Base-by-base conservation (phyloP, 2,329 filamentous ascomycete genomes). In the Zymoseptoria crescenta region DNA sequence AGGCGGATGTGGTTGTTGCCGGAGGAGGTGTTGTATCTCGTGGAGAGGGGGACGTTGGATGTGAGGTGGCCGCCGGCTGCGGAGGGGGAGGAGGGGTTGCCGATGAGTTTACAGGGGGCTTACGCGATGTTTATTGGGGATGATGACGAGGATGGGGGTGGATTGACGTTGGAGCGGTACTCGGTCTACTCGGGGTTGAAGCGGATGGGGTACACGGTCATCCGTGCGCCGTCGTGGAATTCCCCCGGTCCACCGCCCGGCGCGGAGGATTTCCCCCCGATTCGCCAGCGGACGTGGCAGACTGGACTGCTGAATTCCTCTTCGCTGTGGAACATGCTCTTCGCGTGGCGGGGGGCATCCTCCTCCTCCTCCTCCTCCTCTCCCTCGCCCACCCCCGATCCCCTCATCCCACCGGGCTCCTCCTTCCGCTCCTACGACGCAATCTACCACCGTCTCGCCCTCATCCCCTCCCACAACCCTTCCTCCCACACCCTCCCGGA, bases 21-120 rank as follows among this genome's bases (percentile, higher is more conserved):
- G 0, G 94, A 99, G 71, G 94, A 99, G 74, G 89, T 91, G 5
- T 79, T 99, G 56, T 96, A 91, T 69, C 74, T 96, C 63, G 80
- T 97, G 8, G 94, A 99, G 77, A 80, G 94, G 68, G 94, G 93
- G 0, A 91, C 84, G 52, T 69, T 97, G 68, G 91, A 97, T 73
- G 81, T 96, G 49, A 87, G 91, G 79, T 96, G 90, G 89, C 90
- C 90, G 9, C 65, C 64, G 0, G 59, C 59, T 21, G 70, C 68
- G 4, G 67, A 62, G 16, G 66, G 67, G 10, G 83, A 84, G 41
- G 80, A 81, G 59, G 88, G 87, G 0, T 74, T 94, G n/a, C 91
- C 93, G 0, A 86, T 99, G 79, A 96, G 89, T 73, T 76, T 97
- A 48, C 90, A 97, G 73, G 92, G 89, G 5, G 91, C 91, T 0